A percentile compares a stretch with the other conserved stretches of the same genome.
phyloP scores from a whole-genome alignment of 2,329 filamentous ascomycete genomes.

The Chrysosporium keratinophilum region DNA sequence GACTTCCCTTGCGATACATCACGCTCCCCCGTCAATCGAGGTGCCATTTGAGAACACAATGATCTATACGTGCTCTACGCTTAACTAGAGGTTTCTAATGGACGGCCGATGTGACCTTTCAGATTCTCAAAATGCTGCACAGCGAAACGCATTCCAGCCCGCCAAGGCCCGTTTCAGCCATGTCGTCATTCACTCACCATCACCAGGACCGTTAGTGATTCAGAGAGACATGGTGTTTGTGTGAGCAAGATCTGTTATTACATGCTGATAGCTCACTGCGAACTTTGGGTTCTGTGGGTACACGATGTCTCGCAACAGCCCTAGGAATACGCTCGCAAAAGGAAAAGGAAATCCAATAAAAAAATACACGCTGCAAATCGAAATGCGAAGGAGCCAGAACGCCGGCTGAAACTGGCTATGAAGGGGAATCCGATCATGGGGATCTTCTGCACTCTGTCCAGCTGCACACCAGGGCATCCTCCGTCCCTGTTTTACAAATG shows the following conservation, averaged over 20 bases:
- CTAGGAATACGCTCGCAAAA: not conserved
- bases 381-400: not conserved
- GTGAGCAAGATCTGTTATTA: not conserved
- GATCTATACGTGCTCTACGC: no score
- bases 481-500: no score
- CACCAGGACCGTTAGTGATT: no score
- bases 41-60: no score
- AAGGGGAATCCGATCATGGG: not conserved
- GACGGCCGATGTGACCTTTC: not conserved
- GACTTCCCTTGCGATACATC: no score
- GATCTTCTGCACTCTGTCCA: not conserved
- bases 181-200: conserved; percentile 5
- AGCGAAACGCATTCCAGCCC: not conserved
- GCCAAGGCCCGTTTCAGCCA: conserved; percentile 11
- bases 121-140: not conserved
- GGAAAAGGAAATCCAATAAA: not conserved
- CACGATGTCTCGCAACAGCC: no score
- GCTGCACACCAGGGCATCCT: not conserved
- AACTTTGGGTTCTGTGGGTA: no score
- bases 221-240: not conserved
- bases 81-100: not conserved
- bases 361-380: not conserved
- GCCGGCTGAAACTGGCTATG: not conserved
- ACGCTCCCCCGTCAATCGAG: no score
- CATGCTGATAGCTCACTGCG: no score